Evolutionary conservation across 2,329 filamentous ascomycete genomes (phyloP), one percentile per base, ranked within the genome.

Genomic region (Cordyceps cateniannulata): DNA sequence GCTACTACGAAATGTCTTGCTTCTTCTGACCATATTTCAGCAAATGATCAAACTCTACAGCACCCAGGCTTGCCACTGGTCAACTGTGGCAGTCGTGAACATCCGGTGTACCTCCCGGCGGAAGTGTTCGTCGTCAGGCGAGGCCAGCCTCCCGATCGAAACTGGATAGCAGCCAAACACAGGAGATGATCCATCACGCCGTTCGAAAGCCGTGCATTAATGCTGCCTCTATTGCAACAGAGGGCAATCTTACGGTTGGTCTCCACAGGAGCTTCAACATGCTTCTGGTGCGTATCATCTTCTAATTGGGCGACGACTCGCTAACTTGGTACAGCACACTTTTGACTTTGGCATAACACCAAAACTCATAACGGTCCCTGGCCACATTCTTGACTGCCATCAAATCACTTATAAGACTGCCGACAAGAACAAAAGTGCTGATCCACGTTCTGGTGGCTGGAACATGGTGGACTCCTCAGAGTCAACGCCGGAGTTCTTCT

Each of bases 101-200:
- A 80, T 18, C 83, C 85, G 0, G 77, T 74, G 5, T 88, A 86
- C 63, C 64, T 89, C 2, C 86, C 86, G 0, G 71, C 77, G 0
- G 79, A 89, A 66, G 76, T 84, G 5, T 87, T 84, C 67, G 59
- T 68, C 0, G 79, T 89, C 2, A 62, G 81, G 3, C 76, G 80
- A 5, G 85, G 85, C 0, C 85, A 89, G 67, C 71, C 0, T 80
- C 80, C 29, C 77, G 75, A 8, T 69, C 74, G 2, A 77, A 81
- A 63, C 75, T 89, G 5, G 75, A n/a, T n/a, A n/a, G n/a, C n/a
- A 71, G 22, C 0, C 84, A 89, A 66, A 87, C 84, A 0, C 69
- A 75, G 1, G 64, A 76, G 1, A 87, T 89, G 85, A 81, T 89
- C 45, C 69, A 65, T 0, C 86, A 87, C 66, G 85, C 86, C 5